These are phyloP conservation scores for Fusarium algeriense DNA, from an alignment of 2,329 filamentous ascomycete species.

Conservation along the genomic window DNA sequence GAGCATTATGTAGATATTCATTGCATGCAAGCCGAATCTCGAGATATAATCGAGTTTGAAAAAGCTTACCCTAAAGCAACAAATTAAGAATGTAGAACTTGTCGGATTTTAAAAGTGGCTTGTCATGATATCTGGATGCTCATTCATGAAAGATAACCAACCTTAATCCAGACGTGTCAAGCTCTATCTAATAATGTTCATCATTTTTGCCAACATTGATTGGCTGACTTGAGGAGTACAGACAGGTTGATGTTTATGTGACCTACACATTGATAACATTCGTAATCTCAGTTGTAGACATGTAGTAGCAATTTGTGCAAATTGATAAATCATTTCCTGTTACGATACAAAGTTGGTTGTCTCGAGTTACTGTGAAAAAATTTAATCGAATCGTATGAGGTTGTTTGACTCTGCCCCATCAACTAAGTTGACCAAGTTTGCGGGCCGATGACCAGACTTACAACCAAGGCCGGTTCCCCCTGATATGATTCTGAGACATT, in stretches of 20 bases:
- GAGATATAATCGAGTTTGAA: too few relatives aligned
- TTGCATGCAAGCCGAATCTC: neutral
- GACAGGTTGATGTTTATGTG: too few relatives aligned
- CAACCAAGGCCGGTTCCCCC: neutral
- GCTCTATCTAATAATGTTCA: neutral
- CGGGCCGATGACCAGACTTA: conserved; percentile 16
- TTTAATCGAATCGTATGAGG: conserved; percentile 36
- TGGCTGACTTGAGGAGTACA: too few relatives aligned
- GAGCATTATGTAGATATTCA: neutral
- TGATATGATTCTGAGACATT: neutral
- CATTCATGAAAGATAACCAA: too few relatives aligned
- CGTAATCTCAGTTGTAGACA: too few relatives aligned
- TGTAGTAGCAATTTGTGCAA: too few relatives aligned
- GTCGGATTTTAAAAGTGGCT: neutral
- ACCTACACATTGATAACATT: too few relatives aligned
- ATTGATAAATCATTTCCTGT: neutral
- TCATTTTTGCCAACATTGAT: neutral
- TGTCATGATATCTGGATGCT: neutral
- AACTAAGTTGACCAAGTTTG: conserved; percentile 2
- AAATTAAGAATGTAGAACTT: neutral
- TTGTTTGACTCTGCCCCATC: conserved; percentile 8
- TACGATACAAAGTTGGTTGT: neutral
- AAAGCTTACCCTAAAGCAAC: neutral
- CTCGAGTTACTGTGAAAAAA: neutral
- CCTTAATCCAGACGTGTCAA: neutral